Conservation (phyloP, 2,329 filamentous ascomycete species). For the Nannizzia gypsea region DNA sequence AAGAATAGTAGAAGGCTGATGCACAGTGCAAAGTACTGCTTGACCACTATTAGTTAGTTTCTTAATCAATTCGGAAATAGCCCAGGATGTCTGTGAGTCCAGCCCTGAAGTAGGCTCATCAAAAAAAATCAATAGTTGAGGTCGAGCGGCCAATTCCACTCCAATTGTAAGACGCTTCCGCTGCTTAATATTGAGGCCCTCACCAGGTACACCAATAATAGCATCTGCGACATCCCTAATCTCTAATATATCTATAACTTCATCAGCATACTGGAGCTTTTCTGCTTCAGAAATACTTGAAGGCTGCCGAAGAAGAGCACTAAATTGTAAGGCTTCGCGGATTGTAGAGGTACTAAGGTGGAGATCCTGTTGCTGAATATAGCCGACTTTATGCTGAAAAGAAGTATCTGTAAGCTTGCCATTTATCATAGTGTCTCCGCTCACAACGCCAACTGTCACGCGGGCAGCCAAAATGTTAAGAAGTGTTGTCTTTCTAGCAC, state of each 20-base stretch:
- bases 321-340: constrained; percentile 77
- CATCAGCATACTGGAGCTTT: constrained; percentile 76
- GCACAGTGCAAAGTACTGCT: constrained; percentile 91
- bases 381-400: constrained; percentile 77
- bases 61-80: constrained; percentile 74
- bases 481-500: constrained; percentile 84
- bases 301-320: constrained; percentile 73
- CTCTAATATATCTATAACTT: constrained; percentile 80
- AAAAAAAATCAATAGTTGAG: constrained; percentile 75
- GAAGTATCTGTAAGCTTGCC: constrained; percentile 57
- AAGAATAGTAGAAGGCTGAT: constrained; percentile 90
- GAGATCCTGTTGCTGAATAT: constrained; percentile 71
- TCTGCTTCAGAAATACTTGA: constrained; percentile 56
- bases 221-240: constrained; percentile 86
- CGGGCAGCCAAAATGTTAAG: constrained; percentile 76
- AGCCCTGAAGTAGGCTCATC: constrained; percentile 92
- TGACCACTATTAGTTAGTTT: constrained; percentile 81
- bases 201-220: constrained; percentile 77
- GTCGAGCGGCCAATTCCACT: constrained; percentile 87
- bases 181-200: constrained; percentile 58
- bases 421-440: constrained; percentile 72
- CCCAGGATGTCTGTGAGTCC: constrained; percentile 87
- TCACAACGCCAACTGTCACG: constrained; percentile 77
- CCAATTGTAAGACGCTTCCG: constrained; percentile 80
- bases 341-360: constrained; percentile 76